Evolutionary conservation across 1,139 yeast species (phyloP), one percentile per base, ranked within the genome.

Genomic region (Geotrichum carabidarum): DNA sequence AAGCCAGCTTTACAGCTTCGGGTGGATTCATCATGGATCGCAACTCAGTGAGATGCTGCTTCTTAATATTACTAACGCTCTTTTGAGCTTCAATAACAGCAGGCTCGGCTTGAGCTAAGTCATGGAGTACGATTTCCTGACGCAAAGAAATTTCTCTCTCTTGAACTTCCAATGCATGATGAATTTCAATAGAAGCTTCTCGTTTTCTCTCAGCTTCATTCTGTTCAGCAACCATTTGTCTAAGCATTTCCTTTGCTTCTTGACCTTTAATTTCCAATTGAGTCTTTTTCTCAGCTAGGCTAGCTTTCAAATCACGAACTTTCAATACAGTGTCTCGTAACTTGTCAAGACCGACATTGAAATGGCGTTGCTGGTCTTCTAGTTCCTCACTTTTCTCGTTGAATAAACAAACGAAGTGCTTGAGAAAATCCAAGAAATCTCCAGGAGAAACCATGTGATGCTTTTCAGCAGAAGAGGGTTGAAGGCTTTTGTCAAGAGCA

Each of bases 11-110:
- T 2, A 93, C 94, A 0, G 94, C 85, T 9, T 82, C 84, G 0
- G 99, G 99, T 0, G 99, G 99, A 59, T 89, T 88, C 4, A 81
- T 71, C 95, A 93, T 86, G 38, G 96, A 85, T 64, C 96, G 74
- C 41, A 93, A 74, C 68, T 93, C 99, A 0, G 95, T 87, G 46
- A 93, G 75, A 64, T 93, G 97, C 60, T 88, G 95, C 67, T 91
- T 93, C 69, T 90, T 90, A 60, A 93, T 93, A 64, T 88, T 86
- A 62, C 87, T 86, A 14, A 93, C 98, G 30, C 96, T 95, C 58
- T 79, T 73, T 64, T 85, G 88, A 0, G 98, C 98, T 60, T 86
- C 95, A 2, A 80, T 60, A 5, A 91, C 85, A 1, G 94, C 86
- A 0, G 97, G 96, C 63, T 89, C 95, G 0, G 93, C 95, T 8